Evolutionary conservation across 805 yeast species (phyloP).

Genomic region (Peterozyma xylosa): DNA sequence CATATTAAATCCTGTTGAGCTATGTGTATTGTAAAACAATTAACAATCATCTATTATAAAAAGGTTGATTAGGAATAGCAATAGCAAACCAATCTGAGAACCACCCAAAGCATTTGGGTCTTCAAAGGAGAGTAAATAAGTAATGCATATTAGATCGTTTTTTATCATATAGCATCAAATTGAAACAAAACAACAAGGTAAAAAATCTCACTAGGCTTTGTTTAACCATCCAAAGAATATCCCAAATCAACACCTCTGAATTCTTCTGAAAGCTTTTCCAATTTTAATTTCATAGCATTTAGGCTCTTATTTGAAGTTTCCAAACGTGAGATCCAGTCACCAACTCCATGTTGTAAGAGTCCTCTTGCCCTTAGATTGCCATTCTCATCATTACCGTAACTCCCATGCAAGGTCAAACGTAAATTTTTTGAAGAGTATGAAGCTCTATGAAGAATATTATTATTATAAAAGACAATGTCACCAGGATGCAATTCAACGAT

Average conservation of each 20-base stretch:
- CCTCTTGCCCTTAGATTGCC: conserved; percentile 39
- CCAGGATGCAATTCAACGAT: conserved; percentile 37
- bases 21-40: too few species aligned
- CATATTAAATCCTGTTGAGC: too few species aligned
- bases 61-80: too few species aligned
- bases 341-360: conserved; percentile 47
- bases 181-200: too few species aligned
- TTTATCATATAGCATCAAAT: too few species aligned
- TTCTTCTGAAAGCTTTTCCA: conserved; percentile 33
- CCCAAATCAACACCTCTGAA: conserved; percentile 13
- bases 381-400: conserved; percentile 34
- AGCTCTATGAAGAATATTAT: conserved; percentile 42
- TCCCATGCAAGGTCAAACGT: conserved; percentile 42
- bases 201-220: too few species aligned
- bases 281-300: conserved; percentile 26
- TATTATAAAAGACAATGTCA: conserved; percentile 42
- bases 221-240: conserved; percentile 13
- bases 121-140: too few species aligned
- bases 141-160: too few species aligned
- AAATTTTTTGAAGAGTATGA: conserved; percentile 28
- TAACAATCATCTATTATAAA: too few species aligned
- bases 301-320: conserved; percentile 12
- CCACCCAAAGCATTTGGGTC: too few species aligned
- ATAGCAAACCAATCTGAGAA: too few species aligned
- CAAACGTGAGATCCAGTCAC: conserved; percentile 34